Conservation (phyloP, 768 basidiomycete species). For the Auricularia sp. region DNA sequence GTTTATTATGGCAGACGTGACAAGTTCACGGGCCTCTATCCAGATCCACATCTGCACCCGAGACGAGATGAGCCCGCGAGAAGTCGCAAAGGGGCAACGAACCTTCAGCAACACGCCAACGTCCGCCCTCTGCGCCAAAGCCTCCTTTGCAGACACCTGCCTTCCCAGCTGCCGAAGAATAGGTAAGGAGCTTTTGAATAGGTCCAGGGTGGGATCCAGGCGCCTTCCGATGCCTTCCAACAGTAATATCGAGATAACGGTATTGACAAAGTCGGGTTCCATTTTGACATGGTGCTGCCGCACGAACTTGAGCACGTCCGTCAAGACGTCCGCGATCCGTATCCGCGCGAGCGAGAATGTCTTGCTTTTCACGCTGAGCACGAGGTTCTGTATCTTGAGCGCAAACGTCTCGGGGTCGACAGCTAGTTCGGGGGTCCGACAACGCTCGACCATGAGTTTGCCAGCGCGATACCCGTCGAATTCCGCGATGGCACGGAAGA, state of each 20-base stretch:
- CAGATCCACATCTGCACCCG: constrained; percentile 73
- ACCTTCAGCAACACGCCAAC: constrained; percentile 86
- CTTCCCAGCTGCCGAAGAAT: constrained; percentile 86
- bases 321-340: constrained; percentile 88
- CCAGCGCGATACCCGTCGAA: constrained; percentile 96
- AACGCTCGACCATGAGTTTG: constrained; percentile 92
- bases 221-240: constrained; percentile 94
- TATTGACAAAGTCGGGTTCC: constrained; percentile 98
- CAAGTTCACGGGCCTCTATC: constrained; percentile 85
- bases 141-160: constrained; percentile 76
- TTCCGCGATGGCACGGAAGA: constrained; percentile 90
- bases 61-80: constrained; percentile 7
- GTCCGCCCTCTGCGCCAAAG: constrained; percentile 47
- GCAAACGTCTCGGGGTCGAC: constrained; percentile 93
- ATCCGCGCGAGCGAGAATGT: constrained; percentile 97
- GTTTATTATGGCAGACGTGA: constrained; percentile 65
- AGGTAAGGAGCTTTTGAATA: constrained; percentile 92
- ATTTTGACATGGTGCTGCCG: constrained; percentile 93
- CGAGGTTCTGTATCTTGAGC: constrained; percentile 93
- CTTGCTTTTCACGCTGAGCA: constrained; percentile 87
- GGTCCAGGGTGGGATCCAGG: constrained; percentile 82
- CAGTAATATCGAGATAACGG: constrained; percentile 86
- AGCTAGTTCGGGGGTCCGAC: constrained; percentile 80
- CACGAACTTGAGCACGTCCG: constrained; percentile 79
- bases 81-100: background rate